Conservation (phyloP, 2,329 filamentous ascomycete species). For the Colletotrichum godetiae region DNA sequence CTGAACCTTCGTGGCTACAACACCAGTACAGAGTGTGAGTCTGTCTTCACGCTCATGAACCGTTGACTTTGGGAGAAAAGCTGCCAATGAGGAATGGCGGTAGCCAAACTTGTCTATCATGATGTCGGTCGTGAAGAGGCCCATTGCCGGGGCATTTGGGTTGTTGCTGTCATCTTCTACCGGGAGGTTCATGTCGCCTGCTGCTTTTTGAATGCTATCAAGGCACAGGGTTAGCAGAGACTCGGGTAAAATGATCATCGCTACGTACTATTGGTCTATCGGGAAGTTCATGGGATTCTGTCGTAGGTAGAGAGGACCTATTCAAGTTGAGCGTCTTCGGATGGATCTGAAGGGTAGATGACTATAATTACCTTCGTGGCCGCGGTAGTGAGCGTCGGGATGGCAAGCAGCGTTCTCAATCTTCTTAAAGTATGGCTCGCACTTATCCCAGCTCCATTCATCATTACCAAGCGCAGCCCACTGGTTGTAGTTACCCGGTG, state of each 20-base stretch:
- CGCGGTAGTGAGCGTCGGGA: conserved; percentile 37
- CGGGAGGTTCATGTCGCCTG: conserved; percentile 41
- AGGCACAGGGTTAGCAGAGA: background rate
- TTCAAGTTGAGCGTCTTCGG: no score
- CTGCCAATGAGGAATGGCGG: conserved; percentile 41
- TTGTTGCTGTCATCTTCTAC: conserved; percentile 43
- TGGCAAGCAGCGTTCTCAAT: conserved; percentile 41
- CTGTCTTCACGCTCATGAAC: conserved; percentile 36
- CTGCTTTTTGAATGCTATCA: conserved; percentile 40
- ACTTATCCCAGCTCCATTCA: conserved; percentile 47
- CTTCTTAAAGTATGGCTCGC: conserved; percentile 47
- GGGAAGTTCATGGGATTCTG: conserved; percentile 23
- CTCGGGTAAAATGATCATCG: no score
- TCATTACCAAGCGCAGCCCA: conserved; percentile 45
- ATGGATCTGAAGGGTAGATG: no score
- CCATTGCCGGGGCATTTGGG: conserved; percentile 41
- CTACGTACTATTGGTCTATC: conserved; percentile 36
- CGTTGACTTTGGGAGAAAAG: conserved; percentile 41
- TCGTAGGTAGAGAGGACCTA: conserved; percentile 37
- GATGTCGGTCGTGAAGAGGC: conserved; percentile 42
- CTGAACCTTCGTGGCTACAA: conserved; percentile 42
- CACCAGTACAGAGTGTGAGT: conserved; percentile 46
- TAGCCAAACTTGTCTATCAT: conserved; percentile 40
- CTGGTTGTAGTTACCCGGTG: conserved; percentile 42
- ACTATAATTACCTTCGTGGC: conserved; percentile 39